These are phyloP conservation scores for Orbilia javanica DNA, from an alignment of 2,329 filamentous ascomycete species.

Conservation along the genomic window DNA sequence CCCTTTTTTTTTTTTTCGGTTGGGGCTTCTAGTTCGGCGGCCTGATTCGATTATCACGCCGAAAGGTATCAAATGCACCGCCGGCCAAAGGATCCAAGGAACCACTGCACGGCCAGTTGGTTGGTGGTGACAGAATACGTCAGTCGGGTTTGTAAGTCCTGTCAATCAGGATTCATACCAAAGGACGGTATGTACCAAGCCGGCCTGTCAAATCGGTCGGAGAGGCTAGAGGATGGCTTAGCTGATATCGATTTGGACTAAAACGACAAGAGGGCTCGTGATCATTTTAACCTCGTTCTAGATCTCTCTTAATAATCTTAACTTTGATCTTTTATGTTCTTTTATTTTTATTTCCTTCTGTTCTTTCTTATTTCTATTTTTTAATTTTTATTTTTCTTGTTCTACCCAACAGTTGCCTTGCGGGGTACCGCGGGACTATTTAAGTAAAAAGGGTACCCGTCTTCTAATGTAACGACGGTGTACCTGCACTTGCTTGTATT, in stretches of 20 bases:
- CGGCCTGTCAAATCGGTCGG: no score
- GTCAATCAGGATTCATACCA: no score
- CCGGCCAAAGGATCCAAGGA: slow-evolving; percentile 11
- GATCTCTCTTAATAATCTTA: background rate
- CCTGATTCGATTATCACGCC: slow-evolving; percentile 27
- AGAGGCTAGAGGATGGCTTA: background rate
- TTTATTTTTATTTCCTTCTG: background rate
- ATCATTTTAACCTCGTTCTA: slow-evolving; percentile 12
- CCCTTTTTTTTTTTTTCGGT: slow-evolving; percentile 20
- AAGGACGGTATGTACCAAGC: no score
- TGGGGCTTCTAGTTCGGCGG: slow-evolving; percentile 19
- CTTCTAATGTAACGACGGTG: background rate
- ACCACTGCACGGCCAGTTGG: background rate
- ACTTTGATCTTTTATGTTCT: no score
- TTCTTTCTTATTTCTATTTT: no score
- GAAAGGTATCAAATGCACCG: slow-evolving; percentile 14
- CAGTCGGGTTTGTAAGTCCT: background rate
- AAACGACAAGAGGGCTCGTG: slow-evolving; percentile 14
- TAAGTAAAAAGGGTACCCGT: background rate
- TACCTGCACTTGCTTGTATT: slow-evolving; percentile 4
- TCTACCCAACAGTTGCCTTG: background rate
- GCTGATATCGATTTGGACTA: background rate
- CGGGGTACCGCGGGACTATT: background rate
- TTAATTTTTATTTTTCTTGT: background rate
- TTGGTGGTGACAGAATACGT: background rate